Evolutionary conservation across 1,284 basidiomycete genomes (phyloP).

Genomic region (Malassezia restricta): DNA sequence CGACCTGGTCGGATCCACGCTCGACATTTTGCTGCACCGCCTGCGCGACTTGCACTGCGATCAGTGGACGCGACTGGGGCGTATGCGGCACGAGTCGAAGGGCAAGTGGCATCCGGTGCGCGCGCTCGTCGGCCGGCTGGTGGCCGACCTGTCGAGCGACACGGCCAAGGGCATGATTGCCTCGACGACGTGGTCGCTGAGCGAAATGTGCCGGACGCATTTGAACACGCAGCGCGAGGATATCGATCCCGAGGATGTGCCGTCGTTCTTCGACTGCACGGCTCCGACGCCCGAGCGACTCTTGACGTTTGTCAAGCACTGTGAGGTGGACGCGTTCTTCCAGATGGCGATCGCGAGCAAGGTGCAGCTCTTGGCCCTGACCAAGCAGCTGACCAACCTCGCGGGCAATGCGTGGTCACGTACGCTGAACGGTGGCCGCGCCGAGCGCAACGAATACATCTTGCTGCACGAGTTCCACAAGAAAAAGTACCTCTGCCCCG

Average conservation of each 20-base stretch:
- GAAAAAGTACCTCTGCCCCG: slow-evolving; percentile 89
- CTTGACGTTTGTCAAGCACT: slow-evolving; percentile 76
- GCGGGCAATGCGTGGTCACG: slow-evolving; percentile 83
- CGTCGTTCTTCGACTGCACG: slow-evolving; percentile 73
- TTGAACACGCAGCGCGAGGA: slow-evolving; percentile 55
- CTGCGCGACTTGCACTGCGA: slow-evolving; percentile 63
- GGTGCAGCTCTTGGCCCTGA: slow-evolving; percentile 77
- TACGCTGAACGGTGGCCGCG: slow-evolving; percentile 57
- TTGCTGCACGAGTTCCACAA: slow-evolving; percentile 93
- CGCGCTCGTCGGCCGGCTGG: slow-evolving; percentile 70
- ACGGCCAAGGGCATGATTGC: slow-evolving; percentile 74
- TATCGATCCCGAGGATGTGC: slow-evolving; percentile 89
- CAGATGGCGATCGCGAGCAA: slow-evolving; percentile 88
- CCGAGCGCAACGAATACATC: slow-evolving; percentile 98
- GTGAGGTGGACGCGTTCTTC: slow-evolving; percentile 84
- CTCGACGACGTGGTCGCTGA: slow-evolving; percentile 78
- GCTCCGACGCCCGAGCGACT: slow-evolving; percentile 66
- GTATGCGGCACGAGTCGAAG: slow-evolving; percentile 55
- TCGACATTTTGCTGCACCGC: slow-evolving; percentile 81
- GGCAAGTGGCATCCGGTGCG: slow-evolving; percentile 64
- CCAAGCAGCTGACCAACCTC: slow-evolving; percentile 87
- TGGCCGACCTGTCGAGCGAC: slow-evolving; percentile 87
- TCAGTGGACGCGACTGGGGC: slow-evolving; percentile 83
- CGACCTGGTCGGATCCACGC: slow-evolving; percentile 79
- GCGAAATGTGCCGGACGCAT: slow-evolving; percentile 70